A percentile compares a stretch with the other conserved stretches of the same genome.
phyloP scores from a whole-genome alignment of 345 rosid genomes.

The Jatropha curcas region DNA sequence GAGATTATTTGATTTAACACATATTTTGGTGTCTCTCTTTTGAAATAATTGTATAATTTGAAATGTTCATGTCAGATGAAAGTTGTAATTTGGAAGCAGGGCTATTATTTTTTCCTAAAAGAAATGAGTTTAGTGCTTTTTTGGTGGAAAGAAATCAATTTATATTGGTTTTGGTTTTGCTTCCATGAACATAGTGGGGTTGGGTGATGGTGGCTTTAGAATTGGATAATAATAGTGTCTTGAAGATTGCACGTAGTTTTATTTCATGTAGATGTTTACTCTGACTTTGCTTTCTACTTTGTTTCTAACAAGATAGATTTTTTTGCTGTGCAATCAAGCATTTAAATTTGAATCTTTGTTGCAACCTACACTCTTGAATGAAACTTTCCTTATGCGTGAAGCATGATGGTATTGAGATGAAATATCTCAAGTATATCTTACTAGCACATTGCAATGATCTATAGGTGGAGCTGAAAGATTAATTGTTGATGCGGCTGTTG shows the following conservation, averaged over 20 bases:
- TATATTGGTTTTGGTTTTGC: background rate
- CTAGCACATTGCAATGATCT: background rate
- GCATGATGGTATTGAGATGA: too few relatives aligned
- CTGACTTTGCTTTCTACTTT: background rate
- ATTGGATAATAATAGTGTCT: background rate
- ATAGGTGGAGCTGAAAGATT: slow-evolving; percentile 97
- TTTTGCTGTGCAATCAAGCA: background rate
- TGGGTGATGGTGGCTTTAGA: background rate
- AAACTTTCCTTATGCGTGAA: background rate
- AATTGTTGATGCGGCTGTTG: slow-evolving; percentile 91
- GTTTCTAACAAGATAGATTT: background rate
- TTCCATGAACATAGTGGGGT: background rate
- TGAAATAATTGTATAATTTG: background rate
- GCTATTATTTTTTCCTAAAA: background rate
- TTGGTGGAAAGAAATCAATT: background rate
- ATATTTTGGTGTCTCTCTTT: background rate
- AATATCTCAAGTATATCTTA: background rate
- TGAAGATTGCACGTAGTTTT: background rate
- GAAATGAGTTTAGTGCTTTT: background rate
- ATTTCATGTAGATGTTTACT: background rate
- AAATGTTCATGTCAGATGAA: background rate
- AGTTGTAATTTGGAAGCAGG: background rate
- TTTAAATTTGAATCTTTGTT: background rate
- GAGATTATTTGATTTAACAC: background rate
- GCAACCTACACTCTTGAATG: background rate